phyloP scores from a whole-genome alignment of 257 asterid genomes.

The Gentiana straminea region DNA sequence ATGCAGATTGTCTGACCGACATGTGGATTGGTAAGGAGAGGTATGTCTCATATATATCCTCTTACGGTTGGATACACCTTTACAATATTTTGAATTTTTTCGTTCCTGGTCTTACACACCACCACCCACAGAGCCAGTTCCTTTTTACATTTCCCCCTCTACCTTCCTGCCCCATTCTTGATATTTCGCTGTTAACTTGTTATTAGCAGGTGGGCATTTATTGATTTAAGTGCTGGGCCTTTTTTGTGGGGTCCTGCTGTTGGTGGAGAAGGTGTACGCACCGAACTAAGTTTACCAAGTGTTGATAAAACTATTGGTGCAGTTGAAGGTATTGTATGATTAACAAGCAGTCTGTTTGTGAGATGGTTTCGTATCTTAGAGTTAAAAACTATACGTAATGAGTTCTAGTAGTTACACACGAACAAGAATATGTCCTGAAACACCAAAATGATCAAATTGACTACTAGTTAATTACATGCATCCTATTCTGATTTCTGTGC shows the following conservation, averaged over 20 bases:
- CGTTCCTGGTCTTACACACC: too few relatives aligned
- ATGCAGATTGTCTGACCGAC: constrained; percentile 90
- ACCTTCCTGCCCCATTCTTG: background rate
- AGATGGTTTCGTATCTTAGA: too few relatives aligned
- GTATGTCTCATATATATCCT: constrained; percentile 17
- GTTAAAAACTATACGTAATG: too few relatives aligned
- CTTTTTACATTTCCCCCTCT: background rate
- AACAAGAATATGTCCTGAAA: too few relatives aligned
- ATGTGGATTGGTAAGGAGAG: constrained; percentile 85
- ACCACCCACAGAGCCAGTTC: constrained; percentile 1
- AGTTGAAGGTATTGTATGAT: constrained; percentile 51
- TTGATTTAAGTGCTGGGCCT: constrained; percentile 94
- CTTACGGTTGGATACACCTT: too few relatives aligned
- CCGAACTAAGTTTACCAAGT: constrained; percentile 84
- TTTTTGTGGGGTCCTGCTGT: constrained; percentile 99
- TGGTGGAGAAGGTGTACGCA: constrained; percentile 99
- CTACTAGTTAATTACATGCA: too few relatives aligned
- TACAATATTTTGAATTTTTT: too few relatives aligned
- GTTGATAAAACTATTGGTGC: constrained; percentile 93
- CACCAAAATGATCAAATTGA: too few relatives aligned
- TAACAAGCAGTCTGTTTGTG: too few relatives aligned
- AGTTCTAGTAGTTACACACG: too few relatives aligned
- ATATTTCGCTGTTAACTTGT: constrained; percentile 8
- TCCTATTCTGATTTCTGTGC: too few relatives aligned
- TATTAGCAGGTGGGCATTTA: constrained; percentile 83